Evolutionary conservation across 2,329 filamentous ascomycete genomes (phyloP).

Genomic region (Ophiocordyceps camponoti-leonardi): DNA sequence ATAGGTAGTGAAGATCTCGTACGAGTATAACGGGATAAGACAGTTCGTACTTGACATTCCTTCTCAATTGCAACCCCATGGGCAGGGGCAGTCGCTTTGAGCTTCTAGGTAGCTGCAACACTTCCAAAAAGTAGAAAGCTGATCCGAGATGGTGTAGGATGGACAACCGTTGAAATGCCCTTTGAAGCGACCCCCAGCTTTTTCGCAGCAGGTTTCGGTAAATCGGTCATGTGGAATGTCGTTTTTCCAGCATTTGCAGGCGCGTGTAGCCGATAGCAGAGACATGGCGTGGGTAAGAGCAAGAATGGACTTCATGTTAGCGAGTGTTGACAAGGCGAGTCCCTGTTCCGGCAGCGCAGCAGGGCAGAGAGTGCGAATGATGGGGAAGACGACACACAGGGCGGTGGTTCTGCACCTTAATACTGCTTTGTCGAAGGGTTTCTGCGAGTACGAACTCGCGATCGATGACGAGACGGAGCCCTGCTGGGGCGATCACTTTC

Average conservation of each 20-base stretch:
- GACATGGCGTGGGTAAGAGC: not conserved
- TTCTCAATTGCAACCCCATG: not conserved
- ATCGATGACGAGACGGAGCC: too few species aligned
- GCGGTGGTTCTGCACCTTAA: too few species aligned
- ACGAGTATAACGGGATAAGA: too few species aligned
- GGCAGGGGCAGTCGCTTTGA: not conserved
- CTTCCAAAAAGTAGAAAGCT: not conserved
- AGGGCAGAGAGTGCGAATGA: too few species aligned
- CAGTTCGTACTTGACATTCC: too few species aligned
- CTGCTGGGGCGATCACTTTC: too few species aligned
- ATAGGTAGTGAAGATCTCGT: too few species aligned
- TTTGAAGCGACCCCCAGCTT: not conserved
- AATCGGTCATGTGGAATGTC: not conserved
- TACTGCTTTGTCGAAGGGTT: too few species aligned
- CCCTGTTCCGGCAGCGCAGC: too few species aligned
- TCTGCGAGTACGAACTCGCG: too few species aligned
- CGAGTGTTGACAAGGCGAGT: not conserved
- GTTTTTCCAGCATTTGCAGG: not conserved
- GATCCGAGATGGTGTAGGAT: not conserved
- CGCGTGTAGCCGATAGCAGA: not conserved
- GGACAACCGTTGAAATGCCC: not conserved
- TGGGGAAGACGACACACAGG: too few species aligned
- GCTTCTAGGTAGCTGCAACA: not conserved
- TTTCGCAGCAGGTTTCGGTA: not conserved
- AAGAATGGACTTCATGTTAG: not conserved